These are phyloP conservation scores for Epichloe sibirici DNA, from an alignment of 2,329 filamentous ascomycete species.

Conservation along the genomic window DNA sequence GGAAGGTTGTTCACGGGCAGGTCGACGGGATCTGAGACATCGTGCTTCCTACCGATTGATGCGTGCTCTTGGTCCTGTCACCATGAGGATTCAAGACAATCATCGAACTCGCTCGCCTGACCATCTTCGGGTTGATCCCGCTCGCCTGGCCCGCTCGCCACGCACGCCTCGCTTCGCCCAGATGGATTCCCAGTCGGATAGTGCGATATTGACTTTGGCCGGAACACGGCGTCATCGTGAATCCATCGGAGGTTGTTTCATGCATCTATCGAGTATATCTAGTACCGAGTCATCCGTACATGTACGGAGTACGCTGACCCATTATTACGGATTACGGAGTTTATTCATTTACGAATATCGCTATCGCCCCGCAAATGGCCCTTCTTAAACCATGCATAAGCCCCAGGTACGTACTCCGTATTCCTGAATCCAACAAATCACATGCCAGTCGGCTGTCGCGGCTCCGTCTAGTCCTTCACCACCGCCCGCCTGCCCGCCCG, in stretches of 20 bases:
- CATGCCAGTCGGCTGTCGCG: conserved; percentile 3
- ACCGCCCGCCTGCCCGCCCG: no score
- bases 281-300: background rate
- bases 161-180: background rate
- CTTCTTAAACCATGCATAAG: background rate
- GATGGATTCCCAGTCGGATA: background rate
- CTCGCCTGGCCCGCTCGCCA: conserved; percentile 1
- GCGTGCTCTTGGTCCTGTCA: no score
- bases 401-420: background rate
- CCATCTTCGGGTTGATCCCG: background rate
- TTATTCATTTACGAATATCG: background rate
- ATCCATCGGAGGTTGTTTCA: background rate
- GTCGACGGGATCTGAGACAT: no score
- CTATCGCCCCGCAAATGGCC: background rate
- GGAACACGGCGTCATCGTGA: background rate
- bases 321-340: background rate
- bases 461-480: no score
- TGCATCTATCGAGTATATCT: background rate
- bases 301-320: background rate
- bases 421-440: conserved; percentile 1
- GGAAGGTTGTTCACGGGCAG: no score
- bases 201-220: background rate
- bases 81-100: no score
- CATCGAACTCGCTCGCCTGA: background rate
- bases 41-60: no score